These are phyloP conservation scores for Entonaema liquescens DNA, from an alignment of 495 filamentous ascomycete genomes.

Conservation along the genomic window DNA sequence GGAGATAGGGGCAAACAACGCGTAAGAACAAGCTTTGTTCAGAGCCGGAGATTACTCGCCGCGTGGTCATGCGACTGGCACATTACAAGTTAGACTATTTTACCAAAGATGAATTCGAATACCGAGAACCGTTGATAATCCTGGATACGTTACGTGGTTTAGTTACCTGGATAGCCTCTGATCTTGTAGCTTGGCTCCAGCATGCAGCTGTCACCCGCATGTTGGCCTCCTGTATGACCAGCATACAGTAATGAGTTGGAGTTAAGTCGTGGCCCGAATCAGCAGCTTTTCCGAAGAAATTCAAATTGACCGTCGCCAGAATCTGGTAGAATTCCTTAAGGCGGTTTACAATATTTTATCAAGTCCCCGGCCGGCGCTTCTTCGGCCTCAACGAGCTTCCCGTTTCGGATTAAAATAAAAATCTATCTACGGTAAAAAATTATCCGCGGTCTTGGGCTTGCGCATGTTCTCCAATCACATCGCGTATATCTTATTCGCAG, in stretches of 20 bases:
- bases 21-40: not conserved
- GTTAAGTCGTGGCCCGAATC: constrained; percentile 39
- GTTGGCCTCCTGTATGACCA: constrained; percentile 16
- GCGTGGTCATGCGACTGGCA: constrained; percentile 5
- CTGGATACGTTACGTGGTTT: constrained; percentile 38
- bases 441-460: constrained; percentile 12
- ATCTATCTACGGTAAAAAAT: constrained; percentile 20
- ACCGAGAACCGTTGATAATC: constrained; percentile 4
- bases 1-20: not conserved
- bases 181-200: not conserved
- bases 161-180: constrained; percentile 5
- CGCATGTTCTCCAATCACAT: constrained; percentile 30
- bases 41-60: constrained; percentile 15
- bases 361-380: constrained; percentile 43
- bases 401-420: constrained; percentile 31
- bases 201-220: constrained; percentile 38
- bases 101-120: not conserved
- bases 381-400: constrained; percentile 43
- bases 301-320: constrained; percentile 15
- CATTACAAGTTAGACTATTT: constrained; percentile 12
- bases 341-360: constrained; percentile 29
- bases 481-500: not conserved
- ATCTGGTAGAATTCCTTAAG: constrained; percentile 6
- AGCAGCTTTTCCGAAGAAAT: constrained; percentile 23
- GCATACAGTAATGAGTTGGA: constrained; percentile 26